Evolutionary conservation across 2,329 filamentous ascomycete genomes (phyloP), one percentile per base, ranked within the genome.

Genomic region (Penicillium polonicum): DNA sequence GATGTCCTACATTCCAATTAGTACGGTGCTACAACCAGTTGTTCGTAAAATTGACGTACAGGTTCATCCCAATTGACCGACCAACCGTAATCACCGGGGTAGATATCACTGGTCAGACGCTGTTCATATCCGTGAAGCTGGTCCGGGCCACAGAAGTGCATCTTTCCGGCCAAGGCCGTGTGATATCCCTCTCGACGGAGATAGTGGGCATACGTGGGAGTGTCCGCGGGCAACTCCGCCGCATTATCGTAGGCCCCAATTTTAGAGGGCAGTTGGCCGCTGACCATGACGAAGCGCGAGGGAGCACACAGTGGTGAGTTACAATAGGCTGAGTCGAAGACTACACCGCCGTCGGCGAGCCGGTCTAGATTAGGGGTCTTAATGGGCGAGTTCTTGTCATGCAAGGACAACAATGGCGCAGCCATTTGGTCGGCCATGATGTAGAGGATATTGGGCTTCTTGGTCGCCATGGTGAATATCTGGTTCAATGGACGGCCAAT

Each of bases 401-500:
- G 92, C 80, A 96, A 93, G 79, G 92, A 93, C 66, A 97, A 85
- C 66, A 92, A 84, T 19, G 92, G 92, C 29, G 92, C 92, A 19
- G 92, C 90, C 74, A 97, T 86, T 79, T 97, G 92, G 77, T 97
- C 92, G 54, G 92, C 92, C 92, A 97, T 96, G 79, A 97, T 95
- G 81, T 94, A 96, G 46, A 92, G 82, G 65, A 93, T 90, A 76
- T 92, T 92, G 60, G 89, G 89, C 72, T 82, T 83, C 65, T 80
- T 80, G 58, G 71, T 60, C 48, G 71, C 69, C 73, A 75, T 76
- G 67, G 41, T 66, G 66, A 46, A 53, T 38, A 43, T 41, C 5
- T 35, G 15, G 3, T 44, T 35, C 21, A 35, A 25, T 25, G 19
- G 19, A 23, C 17, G 41, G 15, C 46, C 23, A 45, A 36, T 48